Evolutionary conservation across 1,284 basidiomycete genomes (phyloP).

Genomic region (Pseudozyma flocculosa): DNA sequence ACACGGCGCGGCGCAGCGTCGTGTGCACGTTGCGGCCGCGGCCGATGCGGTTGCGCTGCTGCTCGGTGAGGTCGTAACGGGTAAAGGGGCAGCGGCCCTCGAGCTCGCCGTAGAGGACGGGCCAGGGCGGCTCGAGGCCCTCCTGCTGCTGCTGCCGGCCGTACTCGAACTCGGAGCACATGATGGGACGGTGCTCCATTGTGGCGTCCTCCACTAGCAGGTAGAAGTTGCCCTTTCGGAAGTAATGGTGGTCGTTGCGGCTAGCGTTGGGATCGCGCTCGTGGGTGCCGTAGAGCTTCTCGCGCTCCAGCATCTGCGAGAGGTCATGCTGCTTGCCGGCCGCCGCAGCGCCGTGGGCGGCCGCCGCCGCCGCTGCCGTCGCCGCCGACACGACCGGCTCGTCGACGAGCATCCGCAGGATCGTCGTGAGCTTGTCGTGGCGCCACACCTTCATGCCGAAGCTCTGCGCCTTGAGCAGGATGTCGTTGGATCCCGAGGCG

Average conservation of each 20-base stretch:
- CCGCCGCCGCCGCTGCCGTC: no score
- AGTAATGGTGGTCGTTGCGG: constrained; percentile 85
- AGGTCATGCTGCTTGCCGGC: constrained; percentile 51
- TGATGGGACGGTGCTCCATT: constrained; percentile 67
- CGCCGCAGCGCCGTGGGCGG: constrained; percentile 5
- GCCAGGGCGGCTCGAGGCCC: constrained; percentile 60
- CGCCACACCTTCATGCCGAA: constrained; percentile 89
- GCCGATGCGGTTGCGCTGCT: constrained; percentile 11
- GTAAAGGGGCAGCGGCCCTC: constrained; percentile 59
- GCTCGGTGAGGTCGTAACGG: constrained; percentile 35
- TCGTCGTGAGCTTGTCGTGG: constrained; percentile 59
- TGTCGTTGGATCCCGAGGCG: constrained; percentile 61
- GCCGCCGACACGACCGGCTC: constrained; percentile 25
- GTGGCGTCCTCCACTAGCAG: constrained; percentile 87
- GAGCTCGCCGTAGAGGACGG: constrained; percentile 60
- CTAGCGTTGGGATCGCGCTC: constrained; percentile 89
- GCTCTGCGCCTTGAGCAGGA: constrained; percentile 73
- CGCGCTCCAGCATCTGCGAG: constrained; percentile 74
- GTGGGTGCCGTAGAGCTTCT: constrained; percentile 79
- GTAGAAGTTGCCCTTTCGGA: constrained; percentile 74
- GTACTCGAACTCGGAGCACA: constrained; percentile 63
- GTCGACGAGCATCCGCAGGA: constrained; percentile 23
- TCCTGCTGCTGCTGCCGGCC: constrained; percentile 31
- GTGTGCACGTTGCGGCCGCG: constrained; percentile 13
- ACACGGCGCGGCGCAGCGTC: constrained; percentile 70